Percentiles rank a stretch among this genome's conserved stretches.
These are phyloP conservation scores for Coemansia sp. DNA, from an alignment of 192 early-diverging fungal genomes.

Conservation along the genomic window DNA sequence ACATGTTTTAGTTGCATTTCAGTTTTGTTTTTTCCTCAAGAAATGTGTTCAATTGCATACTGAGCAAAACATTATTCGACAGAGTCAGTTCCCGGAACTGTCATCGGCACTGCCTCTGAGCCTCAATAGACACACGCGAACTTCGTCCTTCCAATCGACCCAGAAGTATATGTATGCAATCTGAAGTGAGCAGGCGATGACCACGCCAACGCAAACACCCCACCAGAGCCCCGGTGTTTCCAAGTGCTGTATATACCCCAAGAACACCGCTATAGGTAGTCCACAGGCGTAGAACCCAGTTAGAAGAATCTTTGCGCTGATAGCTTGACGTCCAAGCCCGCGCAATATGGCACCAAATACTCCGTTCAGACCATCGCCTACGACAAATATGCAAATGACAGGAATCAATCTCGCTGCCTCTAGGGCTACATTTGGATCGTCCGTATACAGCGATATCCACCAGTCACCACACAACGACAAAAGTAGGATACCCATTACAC, in stretches of 20 bases:
- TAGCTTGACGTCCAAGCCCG: slow-evolving; percentile 49
- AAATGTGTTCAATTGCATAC: too few relatives aligned
- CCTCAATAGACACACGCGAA: background rate
- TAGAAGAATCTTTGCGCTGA: slow-evolving; percentile 49
- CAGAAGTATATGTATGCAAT: background rate
- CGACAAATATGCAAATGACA: slow-evolving; percentile 64
- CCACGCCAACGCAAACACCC: slow-evolving; percentile 22
- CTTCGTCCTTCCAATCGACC: background rate
- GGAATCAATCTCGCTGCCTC: slow-evolving; percentile 72
- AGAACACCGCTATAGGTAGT: slow-evolving; percentile 45
- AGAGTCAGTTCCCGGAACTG: background rate
- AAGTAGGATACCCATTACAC: slow-evolving; percentile 15
- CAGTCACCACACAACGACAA: slow-evolving; percentile 12
- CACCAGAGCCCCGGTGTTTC: slow-evolving; percentile 27
- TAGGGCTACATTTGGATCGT: slow-evolving; percentile 64
- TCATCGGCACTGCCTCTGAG: background rate
- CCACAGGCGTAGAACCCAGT: slow-evolving; percentile 50
- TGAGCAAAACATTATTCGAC: too few relatives aligned
- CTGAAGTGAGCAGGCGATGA: slow-evolving; percentile 11
- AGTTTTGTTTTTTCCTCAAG: too few relatives aligned
- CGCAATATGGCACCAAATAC: slow-evolving; percentile 57
- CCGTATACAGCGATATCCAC: slow-evolving; percentile 59
- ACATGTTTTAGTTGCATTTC: too few relatives aligned
- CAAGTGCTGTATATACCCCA: slow-evolving; percentile 32
- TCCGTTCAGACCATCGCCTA: slow-evolving; percentile 57